Percentiles rank a stretch among this genome's conserved stretches.
phyloP scores from a whole-genome alignment of 2,329 filamentous ascomycete genomes.

The Coniochaeta hoffmannii region DNA sequence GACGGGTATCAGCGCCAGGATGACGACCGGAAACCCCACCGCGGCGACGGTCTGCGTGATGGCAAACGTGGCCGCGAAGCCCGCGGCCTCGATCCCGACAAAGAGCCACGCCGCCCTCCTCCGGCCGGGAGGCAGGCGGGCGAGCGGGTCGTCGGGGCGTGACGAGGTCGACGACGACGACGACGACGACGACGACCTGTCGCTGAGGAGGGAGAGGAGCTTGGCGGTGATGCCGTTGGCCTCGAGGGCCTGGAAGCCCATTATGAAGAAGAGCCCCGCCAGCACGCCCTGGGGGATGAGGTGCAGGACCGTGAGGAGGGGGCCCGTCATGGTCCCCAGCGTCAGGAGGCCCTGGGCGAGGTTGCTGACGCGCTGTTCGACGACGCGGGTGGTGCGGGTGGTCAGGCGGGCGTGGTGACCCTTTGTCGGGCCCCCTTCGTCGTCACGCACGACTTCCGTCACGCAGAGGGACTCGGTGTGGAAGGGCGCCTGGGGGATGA shows the following conservation, averaged over 20 bases:
- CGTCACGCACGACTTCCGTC: slow-evolving; percentile 43
- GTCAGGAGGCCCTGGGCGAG: slow-evolving; percentile 71
- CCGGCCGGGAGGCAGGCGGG: slow-evolving; percentile 43
- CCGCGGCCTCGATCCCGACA: slow-evolving; percentile 58
- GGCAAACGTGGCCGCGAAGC: slow-evolving; percentile 72
- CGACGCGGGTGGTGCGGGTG: slow-evolving; percentile 52
- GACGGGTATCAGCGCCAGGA: slow-evolving; percentile 60
- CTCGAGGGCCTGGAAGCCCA: slow-evolving; percentile 72
- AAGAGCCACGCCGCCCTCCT: slow-evolving; percentile 69
- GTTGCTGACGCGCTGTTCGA: slow-evolving; percentile 75
- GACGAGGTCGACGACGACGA: too few species aligned
- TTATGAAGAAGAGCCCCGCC: slow-evolving; percentile 76
- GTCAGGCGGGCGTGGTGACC: slow-evolving; percentile 48
- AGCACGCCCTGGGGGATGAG: slow-evolving; percentile 74
- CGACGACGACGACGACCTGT: slow-evolving; percentile 37
- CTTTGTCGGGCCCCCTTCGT: slow-evolving; percentile 48
- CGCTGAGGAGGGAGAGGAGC: slow-evolving; percentile 60
- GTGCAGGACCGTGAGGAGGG: slow-evolving; percentile 65
- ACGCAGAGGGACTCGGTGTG: slow-evolving; percentile 75
- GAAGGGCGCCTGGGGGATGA: slow-evolving; percentile 78
- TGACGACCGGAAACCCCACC: slow-evolving; percentile 72
- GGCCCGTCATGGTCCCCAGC: slow-evolving; percentile 70
- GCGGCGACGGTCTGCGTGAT: slow-evolving; percentile 77
- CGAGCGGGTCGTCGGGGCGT: slow-evolving; percentile 56
- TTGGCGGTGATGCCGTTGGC: slow-evolving; percentile 73